Conservation (phyloP, 169 alveolate species). For the Miamiensis avidus region DNA sequence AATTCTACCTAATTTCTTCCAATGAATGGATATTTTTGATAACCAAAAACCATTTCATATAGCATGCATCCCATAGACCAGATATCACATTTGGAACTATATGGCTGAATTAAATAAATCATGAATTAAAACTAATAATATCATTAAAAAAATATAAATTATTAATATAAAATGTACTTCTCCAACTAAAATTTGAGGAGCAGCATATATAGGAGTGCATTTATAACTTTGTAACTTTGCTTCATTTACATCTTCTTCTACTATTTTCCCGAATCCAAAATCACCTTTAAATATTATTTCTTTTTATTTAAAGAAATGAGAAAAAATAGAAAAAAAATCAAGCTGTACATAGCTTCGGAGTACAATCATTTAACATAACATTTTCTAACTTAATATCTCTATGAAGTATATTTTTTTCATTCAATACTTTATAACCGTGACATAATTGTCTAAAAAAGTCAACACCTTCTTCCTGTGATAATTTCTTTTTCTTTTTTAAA, state of each 20-base stretch:
- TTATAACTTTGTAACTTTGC: not conserved
- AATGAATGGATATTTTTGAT: not conserved
- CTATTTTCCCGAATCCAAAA: not conserved
- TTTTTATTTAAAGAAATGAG: not conserved
- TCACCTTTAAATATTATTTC: not conserved
- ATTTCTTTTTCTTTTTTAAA: no score
- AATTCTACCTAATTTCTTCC: not conserved
- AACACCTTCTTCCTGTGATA: not conserved
- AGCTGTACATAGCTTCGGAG: not conserved
- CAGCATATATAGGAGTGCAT: not conserved
- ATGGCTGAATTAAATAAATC: conserved; percentile 50
- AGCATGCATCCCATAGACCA: conserved; percentile 49
- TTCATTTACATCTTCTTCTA: not conserved
- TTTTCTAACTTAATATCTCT: not conserved
- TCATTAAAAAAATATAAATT: not conserved
- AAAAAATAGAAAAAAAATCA: not conserved
- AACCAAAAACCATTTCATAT: not conserved
- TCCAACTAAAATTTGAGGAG: not conserved
- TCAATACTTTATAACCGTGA: not conserved
- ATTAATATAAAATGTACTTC: not conserved
- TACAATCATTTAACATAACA: not conserved
- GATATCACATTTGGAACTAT: conserved; percentile 71
- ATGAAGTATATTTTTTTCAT: not conserved
- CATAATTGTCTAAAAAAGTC: not conserved
- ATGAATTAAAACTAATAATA: no score